These are phyloP conservation scores for Lentinus polychrous DNA, from an alignment of 1,284 basidiomycete species.

Conservation along the genomic window DNA sequence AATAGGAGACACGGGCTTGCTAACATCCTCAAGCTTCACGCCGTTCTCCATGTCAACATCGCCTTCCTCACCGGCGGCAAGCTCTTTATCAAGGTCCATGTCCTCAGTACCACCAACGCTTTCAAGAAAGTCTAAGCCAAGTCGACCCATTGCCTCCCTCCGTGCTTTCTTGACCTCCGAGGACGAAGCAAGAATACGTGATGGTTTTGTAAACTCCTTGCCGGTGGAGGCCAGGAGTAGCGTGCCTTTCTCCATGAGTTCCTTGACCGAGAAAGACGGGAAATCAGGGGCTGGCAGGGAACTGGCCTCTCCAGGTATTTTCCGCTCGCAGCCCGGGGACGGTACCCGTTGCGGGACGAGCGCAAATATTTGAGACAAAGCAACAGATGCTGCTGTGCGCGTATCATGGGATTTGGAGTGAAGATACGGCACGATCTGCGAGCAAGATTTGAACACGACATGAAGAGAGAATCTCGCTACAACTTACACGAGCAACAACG, in stretches of 20 bases:
- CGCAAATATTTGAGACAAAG: constrained; percentile 81
- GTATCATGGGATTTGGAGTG: constrained; percentile 88
- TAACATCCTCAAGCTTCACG: constrained; percentile 33
- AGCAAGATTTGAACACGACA: constrained; percentile 5
- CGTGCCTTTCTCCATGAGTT: constrained; percentile 69
- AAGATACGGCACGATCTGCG: constrained; percentile 78
- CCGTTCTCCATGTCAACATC: constrained; percentile 29
- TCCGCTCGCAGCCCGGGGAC: constrained; percentile 26
- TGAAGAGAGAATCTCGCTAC: constrained; percentile 5
- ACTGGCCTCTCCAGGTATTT: constrained; percentile 15
- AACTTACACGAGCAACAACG: constrained; percentile 69
- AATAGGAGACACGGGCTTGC: constrained; percentile 19
- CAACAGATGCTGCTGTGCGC: constrained; percentile 76
- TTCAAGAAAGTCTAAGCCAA: constrained; percentile 79
- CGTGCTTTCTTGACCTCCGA: constrained; percentile 76
- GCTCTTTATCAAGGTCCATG: constrained; percentile 77
- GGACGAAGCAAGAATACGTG: constrained; percentile 60
- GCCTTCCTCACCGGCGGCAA: constrained; percentile 52
- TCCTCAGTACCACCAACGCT: constrained; percentile 59
- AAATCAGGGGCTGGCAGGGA: constrained; percentile 46
- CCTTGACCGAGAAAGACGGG: constrained; percentile 67
- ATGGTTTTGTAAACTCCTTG: constrained; percentile 74
- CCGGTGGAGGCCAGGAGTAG: constrained; percentile 83
- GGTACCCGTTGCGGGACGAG: constrained; percentile 83
- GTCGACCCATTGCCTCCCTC: constrained; percentile 74